Evolutionary conservation across 2,329 filamentous ascomycete species (phyloP), one percentile per base, ranked within the genome.

Genomic region (Epichloe amarillans): DNA sequence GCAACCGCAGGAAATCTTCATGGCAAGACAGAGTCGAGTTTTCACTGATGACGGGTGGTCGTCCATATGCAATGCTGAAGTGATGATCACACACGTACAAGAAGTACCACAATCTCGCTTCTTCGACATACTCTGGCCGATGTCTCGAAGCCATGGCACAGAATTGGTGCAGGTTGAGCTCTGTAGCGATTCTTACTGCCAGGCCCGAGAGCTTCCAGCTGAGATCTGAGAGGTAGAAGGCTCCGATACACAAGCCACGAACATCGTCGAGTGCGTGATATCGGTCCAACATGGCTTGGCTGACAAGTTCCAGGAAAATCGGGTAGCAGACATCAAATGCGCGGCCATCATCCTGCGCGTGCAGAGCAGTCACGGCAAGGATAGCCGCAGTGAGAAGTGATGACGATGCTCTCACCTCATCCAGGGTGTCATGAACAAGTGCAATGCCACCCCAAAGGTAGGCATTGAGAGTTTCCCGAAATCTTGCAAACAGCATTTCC

Each of bases 51-150:
- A 82, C 74, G 0, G 79, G 77, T 4, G 79, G 77, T 15, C 80
- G 68, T 2, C 63, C 63, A 49, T 83, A 83, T 0, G 80, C 73
- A 47, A 84, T 82, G 49, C 76, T 80, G 30, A 83, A 77, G 60
- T 84, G 80, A 54, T 82, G 80, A 57, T 84, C 80, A 57, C 79
- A 83, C 1, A 82, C 77, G 57, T 83, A 84, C 0, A 82, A 63
- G 36, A 81, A 60, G 60, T 82, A 83, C 77, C 79, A 83, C 6
- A 84, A 65, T 41, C 80, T 69, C 4, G 80, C 73, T 26, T 74
- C 71, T 52, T 81, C 74, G 56, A 75, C 72, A 50, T 76, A 69
- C 54, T 76, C 69, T 4, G 56, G 62, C 0, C 71, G 70, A 19
- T 69, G 67, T 6, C 55, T 55, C 2, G 74, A 65, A 42, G 75